Conservation (phyloP, 2,329 filamentous ascomycete species). For the Trichophyton mentagrophytes region DNA sequence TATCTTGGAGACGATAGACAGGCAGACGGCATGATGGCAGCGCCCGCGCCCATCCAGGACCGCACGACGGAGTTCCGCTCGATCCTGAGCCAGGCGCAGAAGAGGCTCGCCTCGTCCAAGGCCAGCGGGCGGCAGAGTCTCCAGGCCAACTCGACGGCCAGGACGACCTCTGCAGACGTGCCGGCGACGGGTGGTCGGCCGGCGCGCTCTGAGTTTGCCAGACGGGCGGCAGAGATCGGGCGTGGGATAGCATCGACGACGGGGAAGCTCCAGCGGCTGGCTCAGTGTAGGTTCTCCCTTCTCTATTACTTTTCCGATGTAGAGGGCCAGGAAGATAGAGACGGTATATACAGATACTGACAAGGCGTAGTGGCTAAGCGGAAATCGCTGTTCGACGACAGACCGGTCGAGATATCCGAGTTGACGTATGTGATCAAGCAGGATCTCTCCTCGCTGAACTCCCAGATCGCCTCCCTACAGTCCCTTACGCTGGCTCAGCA, state of each 20-base stretch:
- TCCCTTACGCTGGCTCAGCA: slow-evolving; percentile 64
- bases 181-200: not conserved
- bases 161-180: slow-evolving; percentile 21
- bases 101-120: slow-evolving; percentile 63
- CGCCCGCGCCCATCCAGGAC: slow-evolving; percentile 72
- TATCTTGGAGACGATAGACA: not conserved
- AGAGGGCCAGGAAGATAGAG: too few species aligned
- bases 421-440: slow-evolving; percentile 97
- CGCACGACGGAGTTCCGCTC: slow-evolving; percentile 90
- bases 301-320: not conserved
- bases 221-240: slow-evolving; percentile 81
- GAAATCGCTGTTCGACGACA: slow-evolving; percentile 93
- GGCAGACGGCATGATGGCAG: slow-evolving; percentile 29
- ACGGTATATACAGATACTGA: too few species aligned
- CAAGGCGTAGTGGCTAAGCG: slow-evolving; percentile 62
- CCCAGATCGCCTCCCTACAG: slow-evolving; percentile 77
- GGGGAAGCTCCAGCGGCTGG: slow-evolving; percentile 86
- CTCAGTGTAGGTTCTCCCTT: slow-evolving; percentile 49
- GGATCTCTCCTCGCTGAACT: slow-evolving; percentile 73
- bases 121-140: slow-evolving; percentile 68
- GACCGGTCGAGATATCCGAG: slow-evolving; percentile 91
- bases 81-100: slow-evolving; percentile 75
- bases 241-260: slow-evolving; percentile 84
- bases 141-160: slow-evolving; percentile 44
- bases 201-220: slow-evolving; percentile 80